Conservation (phyloP, 495 filamentous ascomycete species). For the Cairneyella variabilis region DNA sequence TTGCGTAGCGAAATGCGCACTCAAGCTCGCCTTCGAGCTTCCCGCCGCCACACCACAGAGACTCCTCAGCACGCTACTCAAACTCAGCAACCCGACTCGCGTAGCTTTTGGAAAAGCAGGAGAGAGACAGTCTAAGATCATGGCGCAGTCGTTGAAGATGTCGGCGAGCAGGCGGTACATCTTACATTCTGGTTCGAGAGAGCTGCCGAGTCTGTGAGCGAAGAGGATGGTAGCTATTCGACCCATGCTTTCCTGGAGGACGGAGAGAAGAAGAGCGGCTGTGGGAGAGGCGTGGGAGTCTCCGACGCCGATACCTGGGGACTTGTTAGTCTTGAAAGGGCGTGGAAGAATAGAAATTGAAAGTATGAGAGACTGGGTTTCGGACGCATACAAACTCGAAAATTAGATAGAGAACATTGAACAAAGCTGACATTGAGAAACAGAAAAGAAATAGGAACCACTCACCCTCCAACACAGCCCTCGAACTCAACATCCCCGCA, state of each 20-base stretch:
- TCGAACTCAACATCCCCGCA: constrained; percentile 78
- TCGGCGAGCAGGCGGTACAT: constrained; percentile 88
- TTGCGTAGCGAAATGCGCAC: constrained; percentile 82
- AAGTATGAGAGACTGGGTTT: not conserved
- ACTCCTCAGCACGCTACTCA: constrained; percentile 71
- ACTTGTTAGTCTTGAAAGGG: constrained; percentile 1
- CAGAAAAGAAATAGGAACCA: not conserved
- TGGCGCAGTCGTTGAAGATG: constrained; percentile 87
- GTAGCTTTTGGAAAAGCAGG: constrained; percentile 67
- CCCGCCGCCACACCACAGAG: constrained; percentile 88
- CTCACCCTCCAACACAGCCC: constrained; percentile 83
- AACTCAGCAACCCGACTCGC: constrained; percentile 68
- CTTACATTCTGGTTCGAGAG: constrained; percentile 94
- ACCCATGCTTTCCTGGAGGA: constrained; percentile 80
- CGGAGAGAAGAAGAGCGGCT: constrained; percentile 77
- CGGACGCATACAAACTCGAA: not conserved
- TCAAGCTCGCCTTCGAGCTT: constrained; percentile 85
- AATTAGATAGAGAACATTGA: not conserved
- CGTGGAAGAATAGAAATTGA: too few species aligned
- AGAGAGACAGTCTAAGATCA: constrained; percentile 84
- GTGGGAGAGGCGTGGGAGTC: constrained; percentile 83
- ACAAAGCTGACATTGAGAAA: not conserved
- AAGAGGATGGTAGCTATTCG: constrained; percentile 89
- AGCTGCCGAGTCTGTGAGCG: constrained; percentile 76
- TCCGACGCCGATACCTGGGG: constrained; percentile 78